Evolutionary conservation across 164 flowering plant genomes (phyloP), one percentile per base, ranked within the genome.

Genomic region (Taxillus chinensis): DNA sequence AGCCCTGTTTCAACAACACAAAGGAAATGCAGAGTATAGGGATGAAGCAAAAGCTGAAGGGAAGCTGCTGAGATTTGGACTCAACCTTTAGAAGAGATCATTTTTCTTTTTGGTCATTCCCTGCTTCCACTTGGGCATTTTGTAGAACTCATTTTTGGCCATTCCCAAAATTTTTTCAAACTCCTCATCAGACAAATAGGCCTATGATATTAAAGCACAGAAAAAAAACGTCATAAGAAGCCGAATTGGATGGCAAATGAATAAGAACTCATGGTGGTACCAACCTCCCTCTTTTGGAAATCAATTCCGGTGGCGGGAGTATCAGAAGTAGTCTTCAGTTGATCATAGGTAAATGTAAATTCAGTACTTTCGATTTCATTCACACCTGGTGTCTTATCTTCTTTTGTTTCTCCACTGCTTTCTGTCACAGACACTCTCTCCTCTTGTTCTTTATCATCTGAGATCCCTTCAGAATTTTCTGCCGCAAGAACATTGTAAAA

Each of bases 101-200:
- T 78, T 74, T 73, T 89, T 93, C 85, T 61, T 89, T 78, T 93
- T 93, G 71, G 62, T 84, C 87, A 90, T 71, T 80, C 89, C 97
- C 71, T 89, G 97, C 86, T 93, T 93, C 99, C 99, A 93, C 64
- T 74, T 90, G 0, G 99, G 99, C 65, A 90, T 65, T 63, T 71
- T 75, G 60, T 83, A 79, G 71, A 93, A 93, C 62, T 83, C 88
- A 64, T 89, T 96, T 77, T 89, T 90, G 1, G 79, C 51, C 82
- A 83, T 76, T 54, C 95, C 89, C 46, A 93, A 65, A 13, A 90
- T 72, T 9, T 75, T 66, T 71, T 78, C 63, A 68, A 93, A 93
- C 70, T 90, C 99, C 60, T 78, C 85, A 4, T 80, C 92, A 1
- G 92, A 83, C 54, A 93, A 75, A 75, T 93, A 93, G 40, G 96